Conservation (phyloP, 768 basidiomycete species). For the Calocybe cyanea region DNA sequence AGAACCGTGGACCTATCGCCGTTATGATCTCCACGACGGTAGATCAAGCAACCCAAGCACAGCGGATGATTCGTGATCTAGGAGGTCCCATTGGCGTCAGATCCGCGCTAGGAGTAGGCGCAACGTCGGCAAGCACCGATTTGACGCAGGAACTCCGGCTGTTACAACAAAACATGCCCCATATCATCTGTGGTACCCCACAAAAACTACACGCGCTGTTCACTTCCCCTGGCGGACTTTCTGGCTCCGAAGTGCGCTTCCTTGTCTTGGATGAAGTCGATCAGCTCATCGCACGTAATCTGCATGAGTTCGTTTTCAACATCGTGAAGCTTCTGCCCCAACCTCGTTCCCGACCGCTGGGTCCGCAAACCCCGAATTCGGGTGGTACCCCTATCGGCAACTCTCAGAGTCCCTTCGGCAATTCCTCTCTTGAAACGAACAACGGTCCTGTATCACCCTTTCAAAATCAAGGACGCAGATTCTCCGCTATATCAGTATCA, state of each 20-base stretch:
- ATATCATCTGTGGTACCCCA: conserved; percentile 95
- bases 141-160: conserved; percentile 74
- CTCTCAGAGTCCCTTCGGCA: conserved; percentile 37
- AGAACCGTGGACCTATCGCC: conserved; percentile 77
- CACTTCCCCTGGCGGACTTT: conserved; percentile 69
- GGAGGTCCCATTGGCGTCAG: conserved; percentile 91
- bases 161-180: conserved; percentile 89
- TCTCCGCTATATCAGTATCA: conserved; percentile 50
- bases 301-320: conserved; percentile 92
- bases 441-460: conserved; percentile 33
- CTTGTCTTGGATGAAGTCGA: conserved; percentile 97
- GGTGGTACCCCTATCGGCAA: conserved; percentile 28
- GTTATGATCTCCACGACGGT: conserved; percentile 97
- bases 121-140: conserved; percentile 59
- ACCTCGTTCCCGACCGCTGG: conserved; percentile 67
- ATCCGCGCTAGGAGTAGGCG: conserved; percentile 84
- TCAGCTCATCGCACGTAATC: conserved; percentile 93
- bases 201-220: conserved; percentile 94
- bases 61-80: conserved; percentile 90
- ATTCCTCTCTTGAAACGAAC: conserved; percentile 42
- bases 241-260: conserved; percentile 85
- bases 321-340: conserved; percentile 92
- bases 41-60: conserved; percentile 97
- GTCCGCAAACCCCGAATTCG: conserved; percentile 35
- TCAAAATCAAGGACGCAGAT: conserved; percentile 47